Conservation (phyloP, 1,284 basidiomycete genomes). For the Golubevia pallescens region DNA sequence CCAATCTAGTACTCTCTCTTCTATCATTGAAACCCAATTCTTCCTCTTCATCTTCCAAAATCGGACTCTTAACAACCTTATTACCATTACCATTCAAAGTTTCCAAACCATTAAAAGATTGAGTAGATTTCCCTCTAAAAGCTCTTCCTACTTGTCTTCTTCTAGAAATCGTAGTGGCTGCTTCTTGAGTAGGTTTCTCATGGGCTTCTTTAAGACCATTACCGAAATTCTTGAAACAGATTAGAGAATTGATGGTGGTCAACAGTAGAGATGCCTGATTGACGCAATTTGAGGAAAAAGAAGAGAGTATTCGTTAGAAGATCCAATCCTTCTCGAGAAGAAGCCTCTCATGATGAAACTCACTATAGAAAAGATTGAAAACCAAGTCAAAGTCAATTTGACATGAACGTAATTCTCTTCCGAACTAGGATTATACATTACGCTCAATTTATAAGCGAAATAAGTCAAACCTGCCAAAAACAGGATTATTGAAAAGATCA, state of each 20-base stretch:
- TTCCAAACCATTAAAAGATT: no score
- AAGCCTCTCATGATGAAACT: background rate
- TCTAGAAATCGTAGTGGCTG: no score
- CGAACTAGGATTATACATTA: conserved; percentile 35
- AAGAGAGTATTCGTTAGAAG: background rate
- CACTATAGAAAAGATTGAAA: conserved; percentile 35
- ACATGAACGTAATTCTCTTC: conserved; percentile 33
- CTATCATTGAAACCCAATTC: background rate
- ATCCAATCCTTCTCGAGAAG: no score
- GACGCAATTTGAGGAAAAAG: background rate
- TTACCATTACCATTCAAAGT: background rate
- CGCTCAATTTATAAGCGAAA: conserved; percentile 18
- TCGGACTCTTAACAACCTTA: background rate
- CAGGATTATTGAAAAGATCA: conserved; percentile 31
- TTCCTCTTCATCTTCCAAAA: background rate
- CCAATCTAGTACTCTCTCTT: background rate
- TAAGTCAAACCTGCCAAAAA: conserved; percentile 41
- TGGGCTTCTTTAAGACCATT: conserved; percentile 17
- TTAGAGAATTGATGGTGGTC: conserved; percentile 30
- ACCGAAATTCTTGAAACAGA: conserved; percentile 45
- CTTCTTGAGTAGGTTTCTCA: background rate
- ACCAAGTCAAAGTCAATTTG: conserved; percentile 42
- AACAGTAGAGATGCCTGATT: conserved; percentile 17
- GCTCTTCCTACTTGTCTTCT: background rate
- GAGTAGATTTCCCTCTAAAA: background rate